phyloP scores from a whole-genome alignment of 2,329 filamentous ascomycete species.

The Pseudogymnoascus sp. region DNA sequence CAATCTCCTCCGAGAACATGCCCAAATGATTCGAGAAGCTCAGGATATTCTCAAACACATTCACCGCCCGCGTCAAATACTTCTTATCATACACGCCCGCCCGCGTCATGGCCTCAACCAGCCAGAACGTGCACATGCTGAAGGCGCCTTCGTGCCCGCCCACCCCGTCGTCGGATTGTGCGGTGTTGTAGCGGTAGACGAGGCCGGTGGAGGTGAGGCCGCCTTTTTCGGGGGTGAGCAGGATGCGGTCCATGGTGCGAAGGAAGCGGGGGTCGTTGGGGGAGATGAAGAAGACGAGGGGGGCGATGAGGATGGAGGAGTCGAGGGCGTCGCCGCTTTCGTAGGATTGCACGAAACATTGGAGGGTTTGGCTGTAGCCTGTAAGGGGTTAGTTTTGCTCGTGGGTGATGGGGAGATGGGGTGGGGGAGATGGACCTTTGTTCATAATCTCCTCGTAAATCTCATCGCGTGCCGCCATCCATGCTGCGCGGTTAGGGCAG shows the following conservation, averaged over 20 bases:
- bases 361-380: conserved; percentile 62
- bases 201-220: conserved; percentile 67
- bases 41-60: conserved; percentile 70
- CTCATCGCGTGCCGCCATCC: conserved; percentile 57
- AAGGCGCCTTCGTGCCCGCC: conserved; percentile 69
- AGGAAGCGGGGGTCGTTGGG: conserved; percentile 70
- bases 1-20: conserved; percentile 76
- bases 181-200: conserved; percentile 66
- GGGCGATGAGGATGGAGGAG: conserved; percentile 66
- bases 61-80: conserved; percentile 53
- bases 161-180: conserved; percentile 62
- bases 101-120: conserved; percentile 68
- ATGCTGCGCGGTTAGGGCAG: conserved; percentile 59
- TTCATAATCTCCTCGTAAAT: conserved; percentile 72
- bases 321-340: conserved; percentile 63
- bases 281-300: conserved; percentile 70
- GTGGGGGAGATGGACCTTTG: conserved; percentile 37
- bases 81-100: conserved; percentile 57
- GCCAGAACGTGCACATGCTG: conserved; percentile 77
- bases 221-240: conserved; percentile 64
- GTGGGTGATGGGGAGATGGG: not conserved
- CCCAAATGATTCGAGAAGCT: conserved; percentile 67
- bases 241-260: conserved; percentile 62
- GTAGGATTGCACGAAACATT: conserved; percentile 68
- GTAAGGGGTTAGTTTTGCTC: not conserved